Evolutionary conservation across 148 eudicot genomes (phyloP), one percentile per base, ranked within the genome.

Genomic region (Cornus florida): DNA sequence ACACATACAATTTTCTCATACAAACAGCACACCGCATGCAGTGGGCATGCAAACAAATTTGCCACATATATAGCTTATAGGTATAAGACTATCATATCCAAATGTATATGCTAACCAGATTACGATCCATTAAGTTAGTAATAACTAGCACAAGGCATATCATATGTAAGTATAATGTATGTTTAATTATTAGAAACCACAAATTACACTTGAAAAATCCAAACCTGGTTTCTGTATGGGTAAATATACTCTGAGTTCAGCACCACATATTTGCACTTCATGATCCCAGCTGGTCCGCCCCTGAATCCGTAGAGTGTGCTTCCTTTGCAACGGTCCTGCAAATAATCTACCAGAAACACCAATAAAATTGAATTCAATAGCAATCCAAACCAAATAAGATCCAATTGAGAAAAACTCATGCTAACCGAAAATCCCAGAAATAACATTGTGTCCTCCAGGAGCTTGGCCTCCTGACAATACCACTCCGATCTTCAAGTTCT

Each of bases 221-320:
- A 75, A 31, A 92, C 99, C 98, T 96, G 99, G 83, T 96, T 96
- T 84, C 99, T 93, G 87, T 93, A 96, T 6, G 99, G 98, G 83
- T 96, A 88, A 67, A 96, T 94, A 79, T 73, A 96, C 75, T 96
- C 99, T 8, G 93, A 71, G 81, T 88, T 90, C 83, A 96, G 78
- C 70, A 90, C 90, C 64, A 88, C 87, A 79, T 96, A 96, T 76
- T 96, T 93, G 86, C 95, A 75, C 86, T 94, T 92, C 99, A 96
- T 96, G 87, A 96, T 91, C 69, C 99, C 98, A 86, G 99, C 99
- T 76, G 99, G 99, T 64, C 99, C 99, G 75, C 99, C 99, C 78
- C 70, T 89, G 77, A 96, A 96, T n/a, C 98, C 99, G 79, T 93
- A 96, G 69, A 96, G 6, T 71, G 84, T 90, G 80, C 99, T 93